Evolutionary conservation across 1,139 yeast genomes (phyloP).

Genomic region (Candida gigantensis): DNA sequence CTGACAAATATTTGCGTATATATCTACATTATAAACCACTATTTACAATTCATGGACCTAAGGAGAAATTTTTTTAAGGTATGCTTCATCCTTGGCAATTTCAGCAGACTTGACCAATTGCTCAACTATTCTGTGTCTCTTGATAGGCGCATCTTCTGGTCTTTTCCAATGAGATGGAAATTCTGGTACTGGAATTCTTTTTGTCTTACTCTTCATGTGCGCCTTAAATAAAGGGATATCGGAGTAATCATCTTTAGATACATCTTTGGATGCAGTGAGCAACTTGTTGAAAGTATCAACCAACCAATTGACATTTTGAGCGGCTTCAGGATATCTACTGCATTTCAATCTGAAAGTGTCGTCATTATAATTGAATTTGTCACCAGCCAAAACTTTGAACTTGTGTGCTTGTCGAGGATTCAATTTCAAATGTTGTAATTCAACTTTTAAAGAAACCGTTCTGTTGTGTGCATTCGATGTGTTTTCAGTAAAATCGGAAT

Average conservation of each 20-base stretch:
- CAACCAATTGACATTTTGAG: slow-evolving; percentile 81
- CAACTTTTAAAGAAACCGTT: slow-evolving; percentile 64
- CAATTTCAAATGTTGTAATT: slow-evolving; percentile 56
- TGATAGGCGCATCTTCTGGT: slow-evolving; percentile 64
- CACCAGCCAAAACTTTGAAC: slow-evolving; percentile 75
- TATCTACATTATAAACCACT: background rate
- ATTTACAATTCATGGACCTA: slow-evolving; percentile 11
- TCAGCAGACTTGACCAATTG: slow-evolving; percentile 38
- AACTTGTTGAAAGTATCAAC: slow-evolving; percentile 64
- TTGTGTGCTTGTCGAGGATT: slow-evolving; percentile 61
- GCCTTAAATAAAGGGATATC: slow-evolving; percentile 85
- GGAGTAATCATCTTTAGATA: slow-evolving; percentile 56
- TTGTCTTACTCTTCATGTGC: slow-evolving; percentile 53
- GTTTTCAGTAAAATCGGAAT: slow-evolving; percentile 72
- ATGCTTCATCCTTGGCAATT: slow-evolving; percentile 34
- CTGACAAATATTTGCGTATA: background rate
- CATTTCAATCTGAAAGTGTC: slow-evolving; percentile 64
- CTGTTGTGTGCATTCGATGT: slow-evolving; percentile 60
- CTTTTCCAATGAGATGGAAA: slow-evolving; percentile 89
- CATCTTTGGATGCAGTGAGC: slow-evolving; percentile 64
- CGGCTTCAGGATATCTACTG: slow-evolving; percentile 67
- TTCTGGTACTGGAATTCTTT: slow-evolving; percentile 34
- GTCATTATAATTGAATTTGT: slow-evolving; percentile 65
- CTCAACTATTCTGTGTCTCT: slow-evolving; percentile 32
- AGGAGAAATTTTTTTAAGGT: slow-evolving; percentile 28